Conservation (phyloP, 352 stramenopile genomes). For the Phytophthora chlamydospora region DNA sequence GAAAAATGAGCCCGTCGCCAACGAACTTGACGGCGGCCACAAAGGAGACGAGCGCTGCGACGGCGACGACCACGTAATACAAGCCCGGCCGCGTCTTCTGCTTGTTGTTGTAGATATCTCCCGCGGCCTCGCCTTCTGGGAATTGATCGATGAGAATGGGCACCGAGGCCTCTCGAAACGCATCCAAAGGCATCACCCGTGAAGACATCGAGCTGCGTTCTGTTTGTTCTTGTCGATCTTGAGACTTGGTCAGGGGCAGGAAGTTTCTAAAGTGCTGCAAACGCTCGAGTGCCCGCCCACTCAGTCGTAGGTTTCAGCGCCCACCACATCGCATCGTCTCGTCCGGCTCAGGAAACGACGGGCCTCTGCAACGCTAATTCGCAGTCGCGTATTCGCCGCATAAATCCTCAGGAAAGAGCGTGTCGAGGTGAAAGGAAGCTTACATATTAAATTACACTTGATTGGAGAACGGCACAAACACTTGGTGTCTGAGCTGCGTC, state of each 20-base stretch:
- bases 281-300: too few species aligned
- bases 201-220: not conserved
- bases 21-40: slow-evolving; percentile 11
- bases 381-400: too few species aligned
- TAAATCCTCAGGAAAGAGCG: too few species aligned
- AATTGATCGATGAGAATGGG: slow-evolving; percentile 5
- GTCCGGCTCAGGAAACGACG: too few species aligned
- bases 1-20: slow-evolving; percentile 12
- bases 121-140: not conserved
- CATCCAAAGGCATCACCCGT: slow-evolving; percentile 9
- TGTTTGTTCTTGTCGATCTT: not conserved
- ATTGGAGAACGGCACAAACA: too few species aligned
- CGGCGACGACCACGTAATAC: not conserved
- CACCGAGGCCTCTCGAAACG: slow-evolving; percentile 13
- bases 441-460: too few species aligned
- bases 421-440: too few species aligned
- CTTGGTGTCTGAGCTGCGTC: too few species aligned
- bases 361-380: too few species aligned
- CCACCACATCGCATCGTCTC: too few species aligned
- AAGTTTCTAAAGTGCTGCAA: too few species aligned
- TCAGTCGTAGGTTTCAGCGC: too few species aligned
- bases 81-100: not conserved
- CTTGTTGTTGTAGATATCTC: not conserved
- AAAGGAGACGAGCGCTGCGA: slow-evolving; percentile 3
- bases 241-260: not conserved